Base-by-base conservation (phyloP, 2,329 filamentous ascomycete species). In the Grosmannia penicillata region DNA sequence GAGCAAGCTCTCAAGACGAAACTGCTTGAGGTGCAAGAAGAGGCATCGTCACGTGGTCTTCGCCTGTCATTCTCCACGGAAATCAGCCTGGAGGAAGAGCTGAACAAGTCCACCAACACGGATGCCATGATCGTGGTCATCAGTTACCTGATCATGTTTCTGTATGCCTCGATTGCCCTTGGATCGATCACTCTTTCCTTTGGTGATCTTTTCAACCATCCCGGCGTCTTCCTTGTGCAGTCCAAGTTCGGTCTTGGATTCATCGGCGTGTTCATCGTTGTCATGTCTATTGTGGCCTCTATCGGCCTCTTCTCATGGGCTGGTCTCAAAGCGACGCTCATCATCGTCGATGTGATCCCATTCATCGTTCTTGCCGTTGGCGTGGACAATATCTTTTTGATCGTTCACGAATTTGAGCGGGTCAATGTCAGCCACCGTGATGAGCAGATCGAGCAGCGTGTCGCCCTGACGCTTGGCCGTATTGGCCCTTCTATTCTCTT, bases 91-190 rank as follows among this genome's bases (percentile, higher is more conserved):
- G 89, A 96, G 55, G 73, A 95, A 54, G 91, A 98, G 54, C 68
- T 98, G 41, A 98, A 95, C 65, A 94, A 96, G 61, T 93, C 86
- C 27, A 95, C 86, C 36, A 98, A 98, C 57, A 96, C 91, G 0
- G 91, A 98, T 57, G 93, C 89, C 32, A 95, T 89, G 57, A 98
- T 98, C 51, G 77, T 98, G 19, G 75, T 89, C 38, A 80, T 98
- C 59, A 96, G 89, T 66, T 98, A 98, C 60, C 70, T 96, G 46
- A 84, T 95, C 63, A 98, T 98, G 91, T 98, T 98, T 59, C 62
- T 98, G 45, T 98, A 98, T 53, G 91, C 87, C 4, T 96, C 89
- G 6, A 62, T 98, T 38, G 87, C 91, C 1, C 68, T 98, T 0
- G 91, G 91, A 1, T 94, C 87, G 1, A 91, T 83, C 0, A 86